A percentile compares a stretch with the other conserved stretches of the same genome.
phyloP scores from a whole-genome alignment of 106 monocot genomes.

The Gastrodia elata region DNA sequence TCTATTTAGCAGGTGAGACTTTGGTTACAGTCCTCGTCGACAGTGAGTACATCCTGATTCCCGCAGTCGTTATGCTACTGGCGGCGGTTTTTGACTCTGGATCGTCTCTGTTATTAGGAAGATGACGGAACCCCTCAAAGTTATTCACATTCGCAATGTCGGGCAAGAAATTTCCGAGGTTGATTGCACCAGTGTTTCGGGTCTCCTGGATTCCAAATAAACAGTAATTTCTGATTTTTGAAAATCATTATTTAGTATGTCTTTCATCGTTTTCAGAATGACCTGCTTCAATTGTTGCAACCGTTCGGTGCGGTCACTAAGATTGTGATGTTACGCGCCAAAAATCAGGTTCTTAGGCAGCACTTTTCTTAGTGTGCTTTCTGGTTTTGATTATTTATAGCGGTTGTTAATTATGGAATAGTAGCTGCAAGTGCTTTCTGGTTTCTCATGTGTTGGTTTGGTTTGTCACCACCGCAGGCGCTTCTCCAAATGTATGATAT shows the following conservation, averaged over 20 bases:
- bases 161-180: conserved; percentile 89
- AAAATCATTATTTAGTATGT: not conserved
- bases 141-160: conserved; percentile 83
- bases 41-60: not conserved
- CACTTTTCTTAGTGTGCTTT: not conserved
- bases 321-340: conserved; percentile 59
- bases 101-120: not conserved
- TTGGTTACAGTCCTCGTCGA: not conserved
- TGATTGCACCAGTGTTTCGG: not conserved
- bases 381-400: too few species aligned
- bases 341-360: conserved; percentile 43
- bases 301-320: conserved; percentile 52
- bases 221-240: not conserved
- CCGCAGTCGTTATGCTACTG: not conserved
- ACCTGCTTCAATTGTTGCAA: conserved; percentile 62
- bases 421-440: not conserved
- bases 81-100: not conserved
- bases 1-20: not conserved
- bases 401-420: not conserved
- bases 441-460: not conserved
- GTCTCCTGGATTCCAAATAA: not conserved
- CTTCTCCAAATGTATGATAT: conserved; percentile 74
- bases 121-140: conserved; percentile 85
- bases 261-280: conserved; percentile 31
- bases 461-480: conserved; percentile 24